Evolutionary conservation across 345 rosid species (phyloP), one percentile per base, ranked within the genome.

Genomic region (Eucalyptus curtisii): DNA sequence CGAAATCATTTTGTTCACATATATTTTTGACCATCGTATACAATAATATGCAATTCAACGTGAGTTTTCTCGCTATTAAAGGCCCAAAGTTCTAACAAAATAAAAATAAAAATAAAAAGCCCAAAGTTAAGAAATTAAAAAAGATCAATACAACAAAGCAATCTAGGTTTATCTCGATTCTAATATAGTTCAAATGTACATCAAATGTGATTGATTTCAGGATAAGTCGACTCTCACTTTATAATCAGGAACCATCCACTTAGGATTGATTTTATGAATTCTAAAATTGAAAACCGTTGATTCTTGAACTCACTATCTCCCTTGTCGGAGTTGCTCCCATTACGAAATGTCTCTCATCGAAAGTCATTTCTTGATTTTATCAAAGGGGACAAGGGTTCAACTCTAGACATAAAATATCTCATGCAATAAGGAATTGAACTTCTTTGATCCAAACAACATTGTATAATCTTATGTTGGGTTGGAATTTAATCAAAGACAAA

Each of bases 301-400:
- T 10, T 24, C 30, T 12, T 57, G 5, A 3, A 57, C 25, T 25
- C 55, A 3, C 55, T 0, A 52, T 0, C 2, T 52, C 10, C 3
- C 24, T 19, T 1, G 2, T 1, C 13, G 1, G 14, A 45, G 12
- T 48, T 13, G 2, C 5, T 52, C 24, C 24, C 10, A 0, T 7
- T 52, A 7, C 1, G 1, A 52, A 52, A 19, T 52, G 0, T 52
- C 10, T 52, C 3, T 52, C 55, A 19, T 52, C 9, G 2, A 52
- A 52, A 17, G 55, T 52, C 2, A 17, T 52, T 52, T 19, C 9
- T 52, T 1, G 4, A 52, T 52, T 52, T 52, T 52, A 52, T 7
- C 55, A 52, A 52, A 3, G 20, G 55, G 55, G 24, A 52, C 24
- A 47, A 47, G 12, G 11, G 48, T 47, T 47, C 12, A 10, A 47